Conservation (phyloP, 106 monocot genomes). For the Platanthera zijinensis region DNA sequence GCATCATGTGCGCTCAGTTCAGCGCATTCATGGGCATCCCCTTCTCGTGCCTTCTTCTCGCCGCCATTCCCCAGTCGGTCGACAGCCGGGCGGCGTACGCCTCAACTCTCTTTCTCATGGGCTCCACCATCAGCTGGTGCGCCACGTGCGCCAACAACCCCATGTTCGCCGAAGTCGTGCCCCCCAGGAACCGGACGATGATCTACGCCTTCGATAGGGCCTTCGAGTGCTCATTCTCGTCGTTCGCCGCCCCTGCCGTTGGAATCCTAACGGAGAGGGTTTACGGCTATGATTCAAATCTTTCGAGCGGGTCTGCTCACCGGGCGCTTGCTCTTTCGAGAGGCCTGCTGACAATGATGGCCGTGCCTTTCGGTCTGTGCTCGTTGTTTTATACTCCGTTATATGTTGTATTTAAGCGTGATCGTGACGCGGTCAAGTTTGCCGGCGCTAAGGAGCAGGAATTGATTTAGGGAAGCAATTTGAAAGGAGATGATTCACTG, state of each 20-base stretch:
- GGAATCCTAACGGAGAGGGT: constrained; percentile 71
- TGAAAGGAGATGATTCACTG: neutral
- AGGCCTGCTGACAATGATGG: constrained; percentile 66
- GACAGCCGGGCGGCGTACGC: constrained; percentile 48
- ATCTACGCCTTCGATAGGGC: constrained; percentile 93
- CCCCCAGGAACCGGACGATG: constrained; percentile 81
- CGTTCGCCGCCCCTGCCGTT: constrained; percentile 90
- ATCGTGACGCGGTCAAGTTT: constrained; percentile 40
- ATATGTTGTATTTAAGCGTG: constrained; percentile 53
- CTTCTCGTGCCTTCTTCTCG: constrained; percentile 75
- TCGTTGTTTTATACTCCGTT: constrained; percentile 59
- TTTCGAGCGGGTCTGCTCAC: constrained; percentile 12
- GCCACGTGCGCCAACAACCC: constrained; percentile 87
- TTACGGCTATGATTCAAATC: constrained; percentile 63
- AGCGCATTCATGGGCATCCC: constrained; percentile 94
- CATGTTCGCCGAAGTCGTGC: constrained; percentile 93
- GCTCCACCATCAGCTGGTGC: constrained; percentile 90
- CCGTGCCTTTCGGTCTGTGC: constrained; percentile 69
- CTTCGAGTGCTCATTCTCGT: constrained; percentile 84
- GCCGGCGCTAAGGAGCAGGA: constrained; percentile 48
- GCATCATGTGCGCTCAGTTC: constrained; percentile 90
- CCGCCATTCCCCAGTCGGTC: constrained; percentile 52
- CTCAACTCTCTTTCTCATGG: constrained; percentile 76
- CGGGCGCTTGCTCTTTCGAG: constrained; percentile 76
- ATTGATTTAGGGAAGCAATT: constrained; percentile 3